Percentiles rank a stretch among this genome's conserved stretches.
Conservation (phyloP, 2,329 filamentous ascomycete species). For the Cytospora piceicola region DNA sequence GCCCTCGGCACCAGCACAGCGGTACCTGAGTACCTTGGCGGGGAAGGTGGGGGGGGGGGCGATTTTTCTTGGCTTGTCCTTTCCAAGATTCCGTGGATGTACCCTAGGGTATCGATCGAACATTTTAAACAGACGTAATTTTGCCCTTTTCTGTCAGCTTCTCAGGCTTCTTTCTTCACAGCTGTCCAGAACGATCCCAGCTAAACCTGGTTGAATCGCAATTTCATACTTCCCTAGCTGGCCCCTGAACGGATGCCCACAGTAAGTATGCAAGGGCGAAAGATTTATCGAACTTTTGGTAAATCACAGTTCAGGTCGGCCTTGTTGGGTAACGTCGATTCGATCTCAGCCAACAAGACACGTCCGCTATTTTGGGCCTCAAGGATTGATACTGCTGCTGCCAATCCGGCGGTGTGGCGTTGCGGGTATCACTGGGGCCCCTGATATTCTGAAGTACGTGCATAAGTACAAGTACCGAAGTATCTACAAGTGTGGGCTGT, state of each 20-base stretch:
- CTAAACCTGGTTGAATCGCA: not conserved
- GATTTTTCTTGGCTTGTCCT: not conserved
- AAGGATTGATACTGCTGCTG: not conserved
- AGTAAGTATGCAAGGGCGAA: not conserved
- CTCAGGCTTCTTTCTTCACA: too few relatives aligned
- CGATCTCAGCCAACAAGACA: not conserved
- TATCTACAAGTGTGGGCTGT: not conserved
- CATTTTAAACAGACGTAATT: not conserved
- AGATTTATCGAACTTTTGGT: not conserved
- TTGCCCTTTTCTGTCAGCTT: not conserved
- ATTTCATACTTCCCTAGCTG: not conserved
- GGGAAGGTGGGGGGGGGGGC: not conserved
- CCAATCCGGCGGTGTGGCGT: constrained; percentile 1
- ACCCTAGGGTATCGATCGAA: not conserved
- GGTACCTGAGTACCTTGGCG: not conserved
- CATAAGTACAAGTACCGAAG: too few relatives aligned
- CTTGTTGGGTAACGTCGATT: not conserved
- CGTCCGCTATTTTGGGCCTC: not conserved
- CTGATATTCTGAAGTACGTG: not conserved
- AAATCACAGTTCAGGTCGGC: not conserved
- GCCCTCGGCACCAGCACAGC: not conserved
- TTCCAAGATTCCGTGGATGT: not conserved
- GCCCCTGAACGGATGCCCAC: not conserved
- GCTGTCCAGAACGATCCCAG: not conserved
- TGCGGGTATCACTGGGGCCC: not conserved